Evolutionary conservation across 2,329 filamentous ascomycete genomes (phyloP).

Genomic region (Colletotrichum orchidophilum): DNA sequence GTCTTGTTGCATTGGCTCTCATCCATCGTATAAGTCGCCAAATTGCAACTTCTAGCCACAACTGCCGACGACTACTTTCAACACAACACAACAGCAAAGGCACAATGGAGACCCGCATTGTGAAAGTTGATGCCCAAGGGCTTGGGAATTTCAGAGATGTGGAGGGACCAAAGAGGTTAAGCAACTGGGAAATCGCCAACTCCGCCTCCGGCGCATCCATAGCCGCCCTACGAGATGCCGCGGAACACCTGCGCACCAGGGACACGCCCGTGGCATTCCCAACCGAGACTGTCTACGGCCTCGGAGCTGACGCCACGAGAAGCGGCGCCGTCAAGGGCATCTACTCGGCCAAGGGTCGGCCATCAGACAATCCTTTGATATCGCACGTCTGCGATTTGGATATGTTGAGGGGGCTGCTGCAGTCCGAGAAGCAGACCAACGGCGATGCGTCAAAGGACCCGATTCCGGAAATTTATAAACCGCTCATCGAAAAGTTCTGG

Average conservation of each 20-base stretch:
- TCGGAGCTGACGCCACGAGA: constrained; percentile 94
- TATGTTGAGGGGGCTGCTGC: constrained; percentile 75
- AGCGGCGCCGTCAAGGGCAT: constrained; percentile 88
- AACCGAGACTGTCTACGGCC: constrained; percentile 96
- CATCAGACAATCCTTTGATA: constrained; percentile 94
- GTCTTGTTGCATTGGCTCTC: constrained; percentile 16
- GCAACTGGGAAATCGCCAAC: constrained; percentile 53
- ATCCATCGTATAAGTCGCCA: constrained; percentile 31
- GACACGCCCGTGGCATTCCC: constrained; percentile 91
- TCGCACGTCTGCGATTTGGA: constrained; percentile 85
- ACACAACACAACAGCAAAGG: neutral
- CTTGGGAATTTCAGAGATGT: constrained; percentile 47
- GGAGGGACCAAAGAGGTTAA: constrained; percentile 44
- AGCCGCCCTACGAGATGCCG: constrained; percentile 68
- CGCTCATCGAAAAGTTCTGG: constrained; percentile 88
- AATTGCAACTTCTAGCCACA: neutral
- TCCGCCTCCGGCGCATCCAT: constrained; percentile 43
- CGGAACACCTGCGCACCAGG: constrained; percentile 69
- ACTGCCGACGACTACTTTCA: neutral
- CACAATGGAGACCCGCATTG: constrained; percentile 52
- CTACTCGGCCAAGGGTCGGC: constrained; percentile 88
- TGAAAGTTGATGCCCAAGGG: constrained; percentile 44
- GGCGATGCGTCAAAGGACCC: constrained; percentile 43
- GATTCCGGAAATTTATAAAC: constrained; percentile 79
- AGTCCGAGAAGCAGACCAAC: constrained; percentile 32